Evolutionary conservation across 148 eudicot genomes (phyloP), one percentile per base, ranked within the genome.

Genomic region (Nyssa sinensis): DNA sequence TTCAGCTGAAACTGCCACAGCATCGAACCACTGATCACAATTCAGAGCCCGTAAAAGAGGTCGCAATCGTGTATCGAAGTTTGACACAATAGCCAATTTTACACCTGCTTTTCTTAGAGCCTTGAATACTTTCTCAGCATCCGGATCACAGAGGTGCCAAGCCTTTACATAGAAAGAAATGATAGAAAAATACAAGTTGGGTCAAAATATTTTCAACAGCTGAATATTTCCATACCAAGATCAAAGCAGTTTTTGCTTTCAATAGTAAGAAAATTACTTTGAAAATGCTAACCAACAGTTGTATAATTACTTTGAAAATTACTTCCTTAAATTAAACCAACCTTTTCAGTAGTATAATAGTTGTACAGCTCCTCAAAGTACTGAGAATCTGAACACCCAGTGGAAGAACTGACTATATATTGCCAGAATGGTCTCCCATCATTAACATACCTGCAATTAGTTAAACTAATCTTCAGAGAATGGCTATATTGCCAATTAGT

Each of bases 21-120:
- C 99, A 87, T 95, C 98, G 82, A 96, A 96, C 99, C 99, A 96
- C 78, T 93, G 88, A 71, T 96, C 99, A 77, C 99, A 96, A 60
- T 91, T 88, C 41, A 95, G 78, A 47, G 94, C 96, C 62, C 85
- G 90, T 81, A 95, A 44, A 32, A 95, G 75, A 64, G 97, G 99
- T 80, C 89, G 86, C 53, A 93, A 79, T 28, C 97, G 80, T 63
- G 97, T 95, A 76, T 95, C 99, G 61, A 95, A 95, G 82, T 95
- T 95, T 19, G 97, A 95, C 71, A 95, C 97, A 25, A 95, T 82
- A 28, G 99, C 99, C 70, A 95, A 82, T 75, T 92, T 91, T 13
- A 95, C 94, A 62, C 97, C 99, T 7, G 90, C 90, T 44, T 81
- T 84, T 73, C 87, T 85, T 7, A 95, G 84, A 82, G 96, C 88